Base-by-base conservation (phyloP, 441 rosid genomes). In the Viola pubescens region DNA sequence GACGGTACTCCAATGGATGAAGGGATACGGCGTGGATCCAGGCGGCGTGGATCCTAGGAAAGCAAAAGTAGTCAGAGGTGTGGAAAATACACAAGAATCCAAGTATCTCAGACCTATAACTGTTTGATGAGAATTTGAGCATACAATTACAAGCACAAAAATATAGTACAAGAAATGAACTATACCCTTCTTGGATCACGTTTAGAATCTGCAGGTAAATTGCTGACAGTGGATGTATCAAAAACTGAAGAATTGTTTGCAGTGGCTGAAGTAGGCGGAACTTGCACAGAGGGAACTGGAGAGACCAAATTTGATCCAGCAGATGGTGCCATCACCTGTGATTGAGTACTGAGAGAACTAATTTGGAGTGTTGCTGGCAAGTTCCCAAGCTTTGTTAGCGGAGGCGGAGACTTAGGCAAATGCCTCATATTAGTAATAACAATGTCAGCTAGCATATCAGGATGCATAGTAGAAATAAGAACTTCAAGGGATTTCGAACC, bases 161-260 rank as follows among this genome's bases (percentile, higher is more conserved):
- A 53, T 6, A 11, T 26, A 71, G 50, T 13, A 50, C 41, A 41
- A 38, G 9, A 6, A 41, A 19, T 52, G 42, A 50, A n/a, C 47
- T 54, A 76, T 86, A 95, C 98, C 96, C 98, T 79, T 82, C 99
- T 77, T 52, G 98, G 96, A 79, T 95, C 98, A 39, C 98, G 97
- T 75, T 83, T 95, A 52, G 89, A 75, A 76, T 95, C 99, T 38
- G 77, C 64, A 49, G 73, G 72, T 37, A 68, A 12, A 64, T 75
- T 80, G 73, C 76, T 82, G 69, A 66, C 63, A 65, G 70, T 60
- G 54, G 87, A 64, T 60, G 73, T 61, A 62, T 84, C 94, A 49
- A 95, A 73, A 10, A 64, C 49, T 48, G 77, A 56, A 55, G 82
- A 71, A 62, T 66, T 80, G 54, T 70, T 56, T 68, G 78, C 61